phyloP scores from a whole-genome alignment of 2,329 filamentous ascomycete genomes.

The Cryoendolithus antarcticus region DNA sequence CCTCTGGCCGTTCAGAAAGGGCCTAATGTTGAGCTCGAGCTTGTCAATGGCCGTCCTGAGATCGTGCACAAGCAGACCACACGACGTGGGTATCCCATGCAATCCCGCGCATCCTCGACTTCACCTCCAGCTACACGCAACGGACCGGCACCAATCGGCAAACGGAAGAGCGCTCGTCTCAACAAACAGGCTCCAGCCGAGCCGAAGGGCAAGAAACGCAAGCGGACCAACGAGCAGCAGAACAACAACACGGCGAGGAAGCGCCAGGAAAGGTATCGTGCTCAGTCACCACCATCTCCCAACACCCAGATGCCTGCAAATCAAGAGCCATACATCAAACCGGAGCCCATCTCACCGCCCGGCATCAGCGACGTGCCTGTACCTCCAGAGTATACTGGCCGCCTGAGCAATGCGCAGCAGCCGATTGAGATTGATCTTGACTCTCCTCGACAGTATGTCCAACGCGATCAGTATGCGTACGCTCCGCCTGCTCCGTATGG shows the following conservation, averaged over 20 bases:
- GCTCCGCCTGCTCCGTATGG: conserved; percentile 19
- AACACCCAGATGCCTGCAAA: conserved; percentile 5
- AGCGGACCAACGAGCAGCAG: conserved; percentile 15
- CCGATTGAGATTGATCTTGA: conserved; percentile 23
- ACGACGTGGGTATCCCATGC: conserved; percentile 6
- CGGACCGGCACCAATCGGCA: conserved; percentile 7
- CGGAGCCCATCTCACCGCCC: conserved; percentile 50
- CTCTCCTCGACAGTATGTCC: conserved; percentile 32
- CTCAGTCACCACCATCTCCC: conserved; percentile 24
- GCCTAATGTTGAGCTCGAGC: conserved; percentile 32
- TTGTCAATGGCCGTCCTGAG: conserved; percentile 29
- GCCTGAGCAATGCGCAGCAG: conserved; percentile 18
- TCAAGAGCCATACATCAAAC: conserved; percentile 44
- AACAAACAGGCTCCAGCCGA: conserved; percentile 16
- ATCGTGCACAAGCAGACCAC: conserved; percentile 16
- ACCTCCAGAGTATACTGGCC: conserved; percentile 26
- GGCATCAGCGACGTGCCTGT: conserved; percentile 35
- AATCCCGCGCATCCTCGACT: conserved; percentile 16
- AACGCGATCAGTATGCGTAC: conserved; percentile 28
- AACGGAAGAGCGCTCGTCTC: conserved; percentile 22
- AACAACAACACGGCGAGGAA: conserved; percentile 12
- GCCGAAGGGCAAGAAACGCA: conserved; percentile 24
- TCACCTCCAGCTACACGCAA: conserved; percentile 14
- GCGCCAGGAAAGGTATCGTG: conserved; percentile 22
- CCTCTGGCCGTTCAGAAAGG: conserved; percentile 42